Percentiles rank a stretch among this genome's conserved stretches.
These are phyloP conservation scores for Mycena olivaceomarginata DNA, from an alignment of 768 basidiomycete genomes.

Conservation along the genomic window DNA sequence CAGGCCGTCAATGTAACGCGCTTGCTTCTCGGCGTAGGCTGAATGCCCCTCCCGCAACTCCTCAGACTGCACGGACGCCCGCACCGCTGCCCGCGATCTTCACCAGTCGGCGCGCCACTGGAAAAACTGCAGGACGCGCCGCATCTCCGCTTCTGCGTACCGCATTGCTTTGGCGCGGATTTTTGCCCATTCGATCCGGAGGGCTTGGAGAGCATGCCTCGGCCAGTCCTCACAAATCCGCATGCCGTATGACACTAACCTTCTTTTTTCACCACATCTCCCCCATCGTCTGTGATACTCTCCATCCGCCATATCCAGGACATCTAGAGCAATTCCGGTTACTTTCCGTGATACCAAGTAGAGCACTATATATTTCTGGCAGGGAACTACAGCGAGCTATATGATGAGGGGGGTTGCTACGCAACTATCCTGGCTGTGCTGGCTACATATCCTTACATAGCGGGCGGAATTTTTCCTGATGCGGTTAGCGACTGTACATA, in stretches of 20 bases:
- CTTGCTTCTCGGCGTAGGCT: neutral
- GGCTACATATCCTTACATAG: no score
- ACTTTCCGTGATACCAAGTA: no score
- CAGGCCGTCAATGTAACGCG: no score
- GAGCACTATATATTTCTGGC: no score
- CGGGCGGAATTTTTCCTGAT: no score
- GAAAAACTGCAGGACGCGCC: slow-evolving; percentile 34
- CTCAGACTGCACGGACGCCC: neutral
- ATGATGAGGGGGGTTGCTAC: no score
- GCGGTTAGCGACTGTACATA: no score
- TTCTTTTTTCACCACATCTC: slow-evolving; percentile 14
- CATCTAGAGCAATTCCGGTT: no score
- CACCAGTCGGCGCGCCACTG: slow-evolving; percentile 43
- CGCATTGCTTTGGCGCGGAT: slow-evolving; percentile 36
- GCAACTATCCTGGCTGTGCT: no score
- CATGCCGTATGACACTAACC: neutral
- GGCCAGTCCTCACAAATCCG: no score
- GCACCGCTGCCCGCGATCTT: slow-evolving; percentile 5
- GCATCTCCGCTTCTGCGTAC: slow-evolving; percentile 51
- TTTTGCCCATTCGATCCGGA: slow-evolving; percentile 42
- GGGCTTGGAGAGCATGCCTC: no score
- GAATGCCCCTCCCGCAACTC: neutral
- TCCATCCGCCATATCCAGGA: slow-evolving; percentile 31
- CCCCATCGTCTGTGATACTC: neutral
- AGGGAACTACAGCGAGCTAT: no score